Base-by-base conservation (phyloP, 129 eudicot species). In the Centaurea solstitialis region DNA sequence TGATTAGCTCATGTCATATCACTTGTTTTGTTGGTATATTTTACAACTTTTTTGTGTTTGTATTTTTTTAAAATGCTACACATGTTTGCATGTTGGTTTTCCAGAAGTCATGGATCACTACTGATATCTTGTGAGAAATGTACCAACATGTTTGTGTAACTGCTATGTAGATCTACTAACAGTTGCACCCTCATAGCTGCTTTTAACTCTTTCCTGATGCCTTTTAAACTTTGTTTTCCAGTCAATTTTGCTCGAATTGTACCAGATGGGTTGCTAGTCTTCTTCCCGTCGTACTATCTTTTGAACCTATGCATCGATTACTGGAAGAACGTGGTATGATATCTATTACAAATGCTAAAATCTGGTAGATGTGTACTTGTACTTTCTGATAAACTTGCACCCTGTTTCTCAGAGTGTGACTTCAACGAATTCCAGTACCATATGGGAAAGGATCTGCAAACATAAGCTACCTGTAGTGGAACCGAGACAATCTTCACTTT, bases 231-330 rank as follows among this genome's bases (percentile, higher is more conserved):
- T 50, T 83, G 75, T 81, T 38, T 24, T 78, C 61, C 94, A 95
- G 99, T 95, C 74, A 95, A 95, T 89, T 89, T 95, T 84, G 99
- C 99, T 82, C 94, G 99, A 85, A 91, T 90, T 64, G 99, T 95
- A 80, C 99, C 99, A 10, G 98, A 95, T 73, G 99, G 99, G 65
- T 82, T 95, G 78, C 97, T 95, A 35, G 94, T 95, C 40, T 95
- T 95, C 84, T 95, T 95, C 22, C 99, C 99, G 35, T 95, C 99
- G 69, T 95, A 95, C 87, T 89, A 86, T 77, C 88, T 92, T 67
- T 72, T 95, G 97, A 97, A 95, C 67, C 89, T 87, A 84, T 92
- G 96, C 79, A 84, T 95, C 76, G 89, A 81, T 65, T 90, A 79
- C 88, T 95, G 99, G 99, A 95, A 95, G 83, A 85, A 83, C 40